phyloP scores from a whole-genome alignment of 176 grass and related monocot genomes.

The Pharus latifolius region DNA sequence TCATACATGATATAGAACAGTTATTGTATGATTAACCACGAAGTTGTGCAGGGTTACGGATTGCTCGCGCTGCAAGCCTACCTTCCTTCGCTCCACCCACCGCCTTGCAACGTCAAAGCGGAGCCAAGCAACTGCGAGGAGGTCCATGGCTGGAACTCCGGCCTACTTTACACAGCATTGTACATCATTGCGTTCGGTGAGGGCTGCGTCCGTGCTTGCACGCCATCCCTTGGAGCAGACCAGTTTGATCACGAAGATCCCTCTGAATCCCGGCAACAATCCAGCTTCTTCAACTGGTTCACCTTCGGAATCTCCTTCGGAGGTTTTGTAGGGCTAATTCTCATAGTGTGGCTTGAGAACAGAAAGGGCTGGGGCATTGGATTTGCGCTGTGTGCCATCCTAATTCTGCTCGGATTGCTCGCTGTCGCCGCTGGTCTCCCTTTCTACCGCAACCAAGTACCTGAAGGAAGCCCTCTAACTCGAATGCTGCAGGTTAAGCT shows the following conservation, averaged over 20 bases:
- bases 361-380: conserved; percentile 47
- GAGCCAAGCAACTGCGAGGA: conserved; percentile 14
- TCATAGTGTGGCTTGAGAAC: conserved; percentile 51
- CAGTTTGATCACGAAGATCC: conserved; percentile 48
- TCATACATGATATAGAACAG: too few relatives aligned
- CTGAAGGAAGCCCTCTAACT: conserved; percentile 48
- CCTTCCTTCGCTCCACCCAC: conserved; percentile 39
- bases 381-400: conserved; percentile 20
- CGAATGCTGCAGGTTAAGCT: conserved; percentile 48
- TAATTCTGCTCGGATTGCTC: conserved; percentile 31
- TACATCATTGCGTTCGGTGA: conserved; percentile 36
- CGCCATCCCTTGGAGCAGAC: conserved; percentile 50
- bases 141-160: conserved; percentile 32
- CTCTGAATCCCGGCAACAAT: conserved; percentile 9
- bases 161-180: conserved; percentile 27
- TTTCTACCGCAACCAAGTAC: conserved; percentile 45
- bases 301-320: conserved; percentile 45
- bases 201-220: conserved; percentile 36
- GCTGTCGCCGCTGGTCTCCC: conserved; percentile 27
- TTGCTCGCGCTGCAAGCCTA: conserved; percentile 49
- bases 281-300: conserved; percentile 55
- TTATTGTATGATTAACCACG: background rate
- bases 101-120: conserved; percentile 15
- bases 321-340: conserved; percentile 28
- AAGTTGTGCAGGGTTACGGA: conserved; percentile 35